These are phyloP conservation scores for Acanthamoeba triangularis DNA, from an alignment of 208 protist species.

Conservation along the genomic window DNA sequence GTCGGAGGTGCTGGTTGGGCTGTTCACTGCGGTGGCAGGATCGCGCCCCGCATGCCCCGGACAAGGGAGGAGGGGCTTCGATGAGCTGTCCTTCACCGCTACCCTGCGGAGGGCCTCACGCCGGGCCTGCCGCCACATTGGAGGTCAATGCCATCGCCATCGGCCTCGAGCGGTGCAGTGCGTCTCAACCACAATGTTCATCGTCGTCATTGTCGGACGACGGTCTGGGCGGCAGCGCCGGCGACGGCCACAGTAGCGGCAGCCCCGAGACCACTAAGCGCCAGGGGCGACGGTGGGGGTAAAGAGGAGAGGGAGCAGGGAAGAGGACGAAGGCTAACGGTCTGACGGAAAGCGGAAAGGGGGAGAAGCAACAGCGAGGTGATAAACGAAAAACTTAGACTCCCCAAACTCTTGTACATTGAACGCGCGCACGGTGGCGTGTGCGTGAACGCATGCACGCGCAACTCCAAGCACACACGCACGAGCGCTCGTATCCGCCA, in stretches of 20 bases:
- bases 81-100: too few species aligned
- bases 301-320: too few species aligned
- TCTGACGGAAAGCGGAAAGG: not conserved
- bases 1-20: too few species aligned
- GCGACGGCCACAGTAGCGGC: not conserved
- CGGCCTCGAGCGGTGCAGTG: not conserved
- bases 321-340: not conserved
- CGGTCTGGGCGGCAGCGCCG: not conserved
- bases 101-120: not conserved
- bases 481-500: not conserved
- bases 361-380: not conserved
- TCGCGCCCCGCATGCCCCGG: too few species aligned
- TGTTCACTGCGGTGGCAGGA: too few species aligned
- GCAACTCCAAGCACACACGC: not conserved
- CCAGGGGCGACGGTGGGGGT: not conserved
- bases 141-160: not conserved
- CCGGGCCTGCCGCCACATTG: not conserved
- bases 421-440: not conserved
- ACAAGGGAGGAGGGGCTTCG: too few species aligned
- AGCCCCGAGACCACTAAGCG: not conserved
- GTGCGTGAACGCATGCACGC: not conserved
- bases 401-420: conserved; percentile 35
- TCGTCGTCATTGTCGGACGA: too few species aligned
- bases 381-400: not conserved
- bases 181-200: not conserved